A percentile compares a stretch with the other conserved stretches of the same genome.
Conservation (phyloP, 306 rosid genomes). For the Herpetospermum pedunculosum region DNA sequence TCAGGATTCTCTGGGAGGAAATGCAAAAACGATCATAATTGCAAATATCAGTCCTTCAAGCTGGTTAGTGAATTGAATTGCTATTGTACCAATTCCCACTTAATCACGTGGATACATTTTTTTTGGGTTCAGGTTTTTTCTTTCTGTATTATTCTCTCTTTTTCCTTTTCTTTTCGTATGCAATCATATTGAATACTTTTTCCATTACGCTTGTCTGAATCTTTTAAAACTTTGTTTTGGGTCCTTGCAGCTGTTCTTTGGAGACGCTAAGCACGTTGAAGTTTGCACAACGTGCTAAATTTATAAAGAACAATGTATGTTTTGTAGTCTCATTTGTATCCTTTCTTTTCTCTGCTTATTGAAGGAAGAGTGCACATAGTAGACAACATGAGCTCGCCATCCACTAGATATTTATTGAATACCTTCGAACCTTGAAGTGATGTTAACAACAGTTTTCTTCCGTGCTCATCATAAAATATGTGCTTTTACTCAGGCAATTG, state of each 20-base stretch:
- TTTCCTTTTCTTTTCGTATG: not conserved
- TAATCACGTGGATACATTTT: slow-evolving; percentile 7
- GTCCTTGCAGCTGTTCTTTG: slow-evolving; percentile 69
- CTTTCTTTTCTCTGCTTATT: not conserved
- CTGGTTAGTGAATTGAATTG: slow-evolving; percentile 48
- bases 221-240: slow-evolving; percentile 1
- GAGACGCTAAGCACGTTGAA: slow-evolving; percentile 98
- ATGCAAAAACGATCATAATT: slow-evolving; percentile 78
- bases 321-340: not conserved
- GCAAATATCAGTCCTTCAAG: slow-evolving; percentile 91
- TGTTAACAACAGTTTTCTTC: not conserved
- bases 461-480: not conserved
- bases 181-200: not conserved
- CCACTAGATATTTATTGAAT: not conserved
- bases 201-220: not conserved
- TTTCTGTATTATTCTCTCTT: not conserved
- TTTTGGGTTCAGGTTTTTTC: not conserved
- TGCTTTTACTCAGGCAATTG: slow-evolving; percentile 57
- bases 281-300: slow-evolving; percentile 96
- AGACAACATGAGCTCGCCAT: not conserved
- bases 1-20: slow-evolving; percentile 98
- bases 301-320: slow-evolving; percentile 84
- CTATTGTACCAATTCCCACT: slow-evolving; percentile 3
- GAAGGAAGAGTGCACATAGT: not conserved
- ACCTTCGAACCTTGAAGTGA: not conserved